A percentile compares a stretch with the other conserved stretches of the same genome.
Evolutionary conservation across 2,329 filamentous ascomycete genomes (phyloP).

Genomic region (Dactylellina drechsleri): DNA sequence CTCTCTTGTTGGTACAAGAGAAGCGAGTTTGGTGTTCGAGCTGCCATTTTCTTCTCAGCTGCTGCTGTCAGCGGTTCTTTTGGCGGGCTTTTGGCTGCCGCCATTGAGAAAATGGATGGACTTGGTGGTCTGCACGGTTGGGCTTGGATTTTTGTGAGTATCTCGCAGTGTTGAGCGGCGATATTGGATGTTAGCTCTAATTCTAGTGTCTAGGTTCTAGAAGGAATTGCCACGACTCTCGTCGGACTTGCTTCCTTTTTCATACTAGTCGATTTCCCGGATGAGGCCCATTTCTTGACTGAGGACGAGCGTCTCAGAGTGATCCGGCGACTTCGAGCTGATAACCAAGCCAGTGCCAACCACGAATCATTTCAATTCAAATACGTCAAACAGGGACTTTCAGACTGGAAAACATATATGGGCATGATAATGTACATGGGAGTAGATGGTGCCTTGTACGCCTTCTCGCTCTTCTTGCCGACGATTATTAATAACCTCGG

Average conservation of each 20-base stretch:
- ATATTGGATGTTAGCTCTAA: conserved; percentile 7
- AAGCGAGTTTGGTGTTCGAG: conserved; percentile 80
- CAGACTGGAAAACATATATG: conserved; percentile 85
- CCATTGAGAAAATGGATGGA: conserved; percentile 76
- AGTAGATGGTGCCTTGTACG: conserved; percentile 55
- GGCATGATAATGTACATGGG: conserved; percentile 66
- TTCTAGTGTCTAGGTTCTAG: conserved; percentile 65
- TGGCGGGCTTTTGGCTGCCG: conserved; percentile 78
- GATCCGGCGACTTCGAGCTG: conserved; percentile 73
- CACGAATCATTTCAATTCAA: conserved; percentile 78
- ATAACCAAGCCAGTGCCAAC: conserved; percentile 78
- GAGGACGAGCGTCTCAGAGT: conserved; percentile 76
- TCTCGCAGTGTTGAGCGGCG: not conserved
- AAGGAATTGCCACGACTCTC: conserved; percentile 76
- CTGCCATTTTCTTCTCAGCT: conserved; percentile 73
- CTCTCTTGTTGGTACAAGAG: conserved; percentile 86
- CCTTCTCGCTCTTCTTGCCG: conserved; percentile 75
- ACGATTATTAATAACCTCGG: conserved; percentile 74
- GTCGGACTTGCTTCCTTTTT: conserved; percentile 76
- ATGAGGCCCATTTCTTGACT: conserved; percentile 77
- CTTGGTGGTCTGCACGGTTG: conserved; percentile 69
- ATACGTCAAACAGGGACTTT: conserved; percentile 77
- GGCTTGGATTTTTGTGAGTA: conserved; percentile 70
- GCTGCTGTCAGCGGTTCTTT: conserved; percentile 82
- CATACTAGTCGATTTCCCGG: conserved; percentile 85